Percentiles rank a stretch among this genome's conserved stretches.
Evolutionary conservation across 2,329 filamentous ascomycete species (phyloP).

Genomic region (Pseudogymnoascus sp.): DNA sequence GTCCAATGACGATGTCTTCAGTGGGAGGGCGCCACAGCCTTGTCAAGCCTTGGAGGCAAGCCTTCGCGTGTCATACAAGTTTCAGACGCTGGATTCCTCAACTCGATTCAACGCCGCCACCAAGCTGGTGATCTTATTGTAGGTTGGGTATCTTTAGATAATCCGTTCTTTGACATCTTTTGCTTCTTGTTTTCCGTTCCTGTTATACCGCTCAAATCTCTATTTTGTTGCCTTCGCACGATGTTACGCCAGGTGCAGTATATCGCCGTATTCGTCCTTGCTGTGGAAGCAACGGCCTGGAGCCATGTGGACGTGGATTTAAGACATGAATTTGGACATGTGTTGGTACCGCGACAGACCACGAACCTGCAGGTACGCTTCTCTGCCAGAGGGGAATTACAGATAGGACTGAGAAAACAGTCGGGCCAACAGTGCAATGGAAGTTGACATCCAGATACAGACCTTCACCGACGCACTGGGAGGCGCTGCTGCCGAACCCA

Average conservation of each 20-base stretch:
- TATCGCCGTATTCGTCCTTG: slow-evolving; percentile 1
- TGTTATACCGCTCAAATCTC: neutral
- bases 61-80: neutral
- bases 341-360: neutral
- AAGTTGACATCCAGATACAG: slow-evolving; percentile 28
- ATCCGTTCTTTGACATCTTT: neutral
- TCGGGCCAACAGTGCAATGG: neutral
- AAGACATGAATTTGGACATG: neutral
- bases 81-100: neutral
- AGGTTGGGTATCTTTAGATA: neutral
- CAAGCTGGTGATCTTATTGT: neutral
- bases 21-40: neutral
- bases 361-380: neutral
- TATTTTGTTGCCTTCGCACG: neutral
- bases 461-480: slow-evolving; percentile 36
- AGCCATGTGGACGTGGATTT: slow-evolving; percentile 1
- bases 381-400: neutral
- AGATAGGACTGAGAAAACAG: neutral
- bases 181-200: neutral
- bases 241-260: slow-evolving; percentile 3
- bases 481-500: slow-evolving; percentile 29
- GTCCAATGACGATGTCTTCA: neutral
- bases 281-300: slow-evolving; percentile 1
- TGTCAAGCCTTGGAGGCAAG: neutral
- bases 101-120: neutral